A percentile compares a stretch with the other conserved stretches of the same genome.
Evolutionary conservation across 352 stramenopile genomes (phyloP).

Genomic region (Phytophthora lateralis): DNA sequence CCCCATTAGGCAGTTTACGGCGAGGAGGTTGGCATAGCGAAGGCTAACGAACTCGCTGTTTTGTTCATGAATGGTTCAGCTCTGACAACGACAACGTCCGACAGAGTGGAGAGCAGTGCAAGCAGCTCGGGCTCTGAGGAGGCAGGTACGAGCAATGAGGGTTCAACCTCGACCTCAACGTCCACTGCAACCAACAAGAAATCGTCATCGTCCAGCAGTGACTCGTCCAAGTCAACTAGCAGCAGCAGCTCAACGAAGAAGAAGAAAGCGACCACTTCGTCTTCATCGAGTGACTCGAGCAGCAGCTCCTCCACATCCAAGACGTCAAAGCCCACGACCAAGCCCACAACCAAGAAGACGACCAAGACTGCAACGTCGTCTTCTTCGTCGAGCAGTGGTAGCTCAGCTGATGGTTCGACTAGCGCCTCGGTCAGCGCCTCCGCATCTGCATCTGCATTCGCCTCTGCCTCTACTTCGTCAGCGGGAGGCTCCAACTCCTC

Average conservation of each 20-base stretch:
- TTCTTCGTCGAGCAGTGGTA: conserved; percentile 30
- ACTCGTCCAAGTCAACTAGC: conserved; percentile 31
- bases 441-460: conserved; percentile 19
- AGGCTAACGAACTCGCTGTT: conserved; percentile 2
- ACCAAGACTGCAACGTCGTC: conserved; percentile 35
- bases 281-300: conserved; percentile 25
- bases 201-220: conserved; percentile 35
- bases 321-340: conserved; percentile 15
- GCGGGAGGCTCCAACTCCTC: conserved; percentile 22
- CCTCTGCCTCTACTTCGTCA: conserved; percentile 18
- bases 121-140: conserved; percentile 27
- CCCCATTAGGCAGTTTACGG: background rate
- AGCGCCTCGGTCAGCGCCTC: conserved; percentile 22
- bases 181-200: conserved; percentile 32
- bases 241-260: conserved; percentile 31
- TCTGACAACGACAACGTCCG: conserved; percentile 27
- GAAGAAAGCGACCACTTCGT: conserved; percentile 23
- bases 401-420: conserved; percentile 15
- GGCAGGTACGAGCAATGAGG: conserved; percentile 18
- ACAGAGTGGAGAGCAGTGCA: conserved; percentile 22
- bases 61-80: conserved; percentile 9
- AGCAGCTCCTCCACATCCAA: conserved; percentile 23
- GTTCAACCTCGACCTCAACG: conserved; percentile 19
- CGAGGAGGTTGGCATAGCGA: background rate
- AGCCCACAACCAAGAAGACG: conserved; percentile 33